phyloP scores from a whole-genome alignment of 2,329 filamentous ascomycete species.

The Fonsecaea nubica region DNA sequence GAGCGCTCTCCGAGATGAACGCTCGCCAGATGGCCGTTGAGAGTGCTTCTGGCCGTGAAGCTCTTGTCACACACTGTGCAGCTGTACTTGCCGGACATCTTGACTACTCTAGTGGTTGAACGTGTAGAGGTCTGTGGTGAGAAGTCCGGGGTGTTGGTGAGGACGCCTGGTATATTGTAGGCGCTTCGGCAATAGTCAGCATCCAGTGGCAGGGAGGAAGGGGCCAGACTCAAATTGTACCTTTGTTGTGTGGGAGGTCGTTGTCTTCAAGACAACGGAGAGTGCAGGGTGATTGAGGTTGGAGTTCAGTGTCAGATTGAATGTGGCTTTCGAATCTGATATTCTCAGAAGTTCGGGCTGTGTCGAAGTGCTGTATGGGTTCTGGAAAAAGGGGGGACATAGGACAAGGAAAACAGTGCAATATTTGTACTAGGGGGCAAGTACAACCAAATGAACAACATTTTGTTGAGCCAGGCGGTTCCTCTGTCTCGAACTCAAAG shows the following conservation, averaged over 20 bases:
- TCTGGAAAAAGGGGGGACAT: background rate
- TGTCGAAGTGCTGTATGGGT: slow-evolving; percentile 6
- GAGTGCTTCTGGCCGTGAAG: slow-evolving; percentile 4
- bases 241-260: slow-evolving; percentile 4
- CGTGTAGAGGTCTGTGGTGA: background rate
- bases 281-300: background rate
- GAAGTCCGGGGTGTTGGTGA: background rate
- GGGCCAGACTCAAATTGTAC: background rate
- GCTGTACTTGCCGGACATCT: background rate
- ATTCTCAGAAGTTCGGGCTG: background rate
- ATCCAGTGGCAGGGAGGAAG: background rate
- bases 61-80: slow-evolving; percentile 1
- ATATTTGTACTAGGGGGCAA: background rate
- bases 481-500: background rate
- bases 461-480: background rate
- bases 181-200: background rate
- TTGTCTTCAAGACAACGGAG: background rate
- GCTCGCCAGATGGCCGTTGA: background rate
- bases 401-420: background rate
- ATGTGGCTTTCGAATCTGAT: slow-evolving; percentile 9
- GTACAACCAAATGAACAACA: background rate
- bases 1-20: background rate
- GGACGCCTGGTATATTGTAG: background rate
- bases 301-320: slow-evolving; percentile 3
- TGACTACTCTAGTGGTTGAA: background rate